Evolutionary conservation across 116 monocot genomes (phyloP).

Genomic region (Trichopus zeylanicus): DNA sequence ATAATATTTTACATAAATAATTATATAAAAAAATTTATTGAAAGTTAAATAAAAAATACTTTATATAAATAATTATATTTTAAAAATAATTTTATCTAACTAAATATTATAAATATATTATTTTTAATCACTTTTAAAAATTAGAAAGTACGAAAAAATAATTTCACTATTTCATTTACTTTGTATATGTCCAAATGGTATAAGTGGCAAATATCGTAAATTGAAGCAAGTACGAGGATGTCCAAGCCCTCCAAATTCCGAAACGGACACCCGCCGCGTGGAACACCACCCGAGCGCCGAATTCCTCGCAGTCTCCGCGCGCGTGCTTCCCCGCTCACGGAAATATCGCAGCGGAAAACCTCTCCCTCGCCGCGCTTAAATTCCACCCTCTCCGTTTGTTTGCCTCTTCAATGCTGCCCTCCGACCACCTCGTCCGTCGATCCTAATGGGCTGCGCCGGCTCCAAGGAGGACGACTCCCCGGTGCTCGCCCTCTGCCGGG

Average conservation of each 20-base stretch:
- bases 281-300: background rate
- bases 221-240: background rate
- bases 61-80: too few species aligned
- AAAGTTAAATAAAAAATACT: too few species aligned
- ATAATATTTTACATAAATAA: too few species aligned
- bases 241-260: background rate
- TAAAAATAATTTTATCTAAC: too few species aligned
- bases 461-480: constrained; percentile 38
- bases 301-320: background rate
- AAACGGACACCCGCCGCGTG: background rate
- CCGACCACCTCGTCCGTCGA: background rate
- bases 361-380: too few species aligned
- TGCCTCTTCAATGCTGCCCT: background rate
- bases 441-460: constrained; percentile 52
- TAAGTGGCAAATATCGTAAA: background rate
- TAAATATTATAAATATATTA: too few species aligned
- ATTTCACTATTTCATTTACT: too few species aligned
- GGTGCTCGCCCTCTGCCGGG: constrained; percentile 37
- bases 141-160: too few species aligned
- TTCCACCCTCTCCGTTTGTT: background rate
- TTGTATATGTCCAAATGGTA: too few species aligned
- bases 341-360: background rate
- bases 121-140: too few species aligned
- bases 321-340: background rate
- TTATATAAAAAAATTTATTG: too few species aligned